Base-by-base conservation (phyloP, 2,329 filamentous ascomycete species). In the Pestalotiopsis sp. region DNA sequence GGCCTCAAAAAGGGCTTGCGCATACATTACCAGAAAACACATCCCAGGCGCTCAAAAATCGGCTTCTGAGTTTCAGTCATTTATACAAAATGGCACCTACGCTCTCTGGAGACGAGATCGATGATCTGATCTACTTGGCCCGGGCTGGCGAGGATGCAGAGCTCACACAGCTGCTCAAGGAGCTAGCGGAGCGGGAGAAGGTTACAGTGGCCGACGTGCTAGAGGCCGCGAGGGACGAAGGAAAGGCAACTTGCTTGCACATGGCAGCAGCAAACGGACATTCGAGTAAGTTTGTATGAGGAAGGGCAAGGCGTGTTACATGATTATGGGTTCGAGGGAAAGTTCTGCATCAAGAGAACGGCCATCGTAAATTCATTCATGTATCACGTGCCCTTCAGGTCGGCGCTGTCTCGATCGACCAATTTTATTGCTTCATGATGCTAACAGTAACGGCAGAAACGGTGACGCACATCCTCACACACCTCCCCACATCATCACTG, bases 231-330 rank as follows among this genome's bases (percentile, higher is more conserved):
- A 89, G 90, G 72, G 94, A 97, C 77, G 86, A 89, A 57, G 88
- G 91, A 73, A 93, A 91, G 72, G 92, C 93, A 68, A 97, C 94
- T 71, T 92, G 91, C 61, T 81, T 98, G 76, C 96, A 99, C 81
- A 98, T 97, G 89, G 94, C 95, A 7, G 91, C 93, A 27, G 96
- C 93, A 31, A 99, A 99, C 78, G 95, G 95, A 1, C 92, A 97
- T 77, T 76, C 88, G 70, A 92, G 94, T 95, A 59, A 59, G 57
- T 59, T 27, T 2, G 13, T 59, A 3, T 25, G 2, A 7, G 14
- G 23, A 59, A 23, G 1, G 13, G 27, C 6, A 59, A 14, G 27
- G 14, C 3, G 57, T 23, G 0, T 3, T 14, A 23, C 45, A 20
- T 9, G 45, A 52, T 7, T n/a, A 5, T 45, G 6, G 17, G 6